These are phyloP conservation scores for Serendipita sp. DNA, from an alignment of 768 basidiomycete species.

Conservation along the genomic window DNA sequence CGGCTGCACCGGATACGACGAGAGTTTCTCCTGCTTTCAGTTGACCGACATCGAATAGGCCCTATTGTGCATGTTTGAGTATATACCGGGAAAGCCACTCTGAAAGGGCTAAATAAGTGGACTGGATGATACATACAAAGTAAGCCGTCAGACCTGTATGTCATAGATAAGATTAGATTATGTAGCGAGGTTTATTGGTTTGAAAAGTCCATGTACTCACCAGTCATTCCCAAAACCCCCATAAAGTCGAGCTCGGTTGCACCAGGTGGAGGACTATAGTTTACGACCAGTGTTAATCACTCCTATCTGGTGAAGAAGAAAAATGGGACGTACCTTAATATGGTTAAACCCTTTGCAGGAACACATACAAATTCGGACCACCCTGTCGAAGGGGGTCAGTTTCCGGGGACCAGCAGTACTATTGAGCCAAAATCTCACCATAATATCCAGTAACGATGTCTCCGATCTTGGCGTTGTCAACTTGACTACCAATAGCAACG, in stretches of 20 bases:
- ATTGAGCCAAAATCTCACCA: slow-evolving; percentile 29
- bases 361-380: slow-evolving; percentile 64
- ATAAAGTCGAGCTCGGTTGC: slow-evolving; percentile 58
- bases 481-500: slow-evolving; percentile 34
- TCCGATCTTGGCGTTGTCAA: slow-evolving; percentile 43
- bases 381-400: slow-evolving; percentile 24
- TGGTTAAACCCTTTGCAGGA: slow-evolving; percentile 33
- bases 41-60: slow-evolving; percentile 63
- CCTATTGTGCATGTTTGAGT: slow-evolving; percentile 27
- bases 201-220: slow-evolving; percentile 24
- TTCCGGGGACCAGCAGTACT: not conserved
- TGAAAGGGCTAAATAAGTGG: not conserved
- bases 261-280: slow-evolving; percentile 38
- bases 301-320: not conserved
- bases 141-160: slow-evolving; percentile 72
- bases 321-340: slow-evolving; percentile 35
- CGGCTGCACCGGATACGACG: slow-evolving; percentile 81
- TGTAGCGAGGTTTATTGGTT: no score
- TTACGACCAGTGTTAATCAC: not conserved
- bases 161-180: not conserved
- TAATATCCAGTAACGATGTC: slow-evolving; percentile 48
- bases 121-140: slow-evolving; percentile 36
- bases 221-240: slow-evolving; percentile 58
- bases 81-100: no score
- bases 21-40: slow-evolving; percentile 74